phyloP scores from a whole-genome alignment of 2,329 filamentous ascomycete species.

The Byssochlamys sp. region DNA sequence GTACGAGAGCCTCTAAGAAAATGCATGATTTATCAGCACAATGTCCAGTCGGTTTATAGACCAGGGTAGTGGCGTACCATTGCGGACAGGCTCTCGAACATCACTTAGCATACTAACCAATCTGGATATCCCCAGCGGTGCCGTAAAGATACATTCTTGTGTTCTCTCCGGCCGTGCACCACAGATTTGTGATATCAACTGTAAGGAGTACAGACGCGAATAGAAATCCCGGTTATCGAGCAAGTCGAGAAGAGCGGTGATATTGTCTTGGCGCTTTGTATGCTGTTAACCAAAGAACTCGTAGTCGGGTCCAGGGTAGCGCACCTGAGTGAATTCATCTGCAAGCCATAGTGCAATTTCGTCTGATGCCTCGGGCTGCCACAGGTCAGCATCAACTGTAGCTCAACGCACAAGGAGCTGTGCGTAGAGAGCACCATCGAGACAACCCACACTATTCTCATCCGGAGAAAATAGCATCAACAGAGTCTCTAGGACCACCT shows the following conservation, averaged over 20 bases:
- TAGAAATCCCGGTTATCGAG: conserved; percentile 83
- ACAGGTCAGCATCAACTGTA: conserved; percentile 12
- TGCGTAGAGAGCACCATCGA: conserved; percentile 2
- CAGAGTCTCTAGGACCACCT: conserved; percentile 87
- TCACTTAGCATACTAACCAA: conserved; percentile 80
- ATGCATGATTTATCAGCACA: conserved; percentile 9
- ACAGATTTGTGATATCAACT: conserved; percentile 78
- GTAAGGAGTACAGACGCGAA: conserved; percentile 78
- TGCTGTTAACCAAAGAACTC: conserved; percentile 39
- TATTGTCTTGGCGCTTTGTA: conserved; percentile 78
- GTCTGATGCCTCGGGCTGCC: conserved; percentile 81
- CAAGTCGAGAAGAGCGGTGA: conserved; percentile 78
- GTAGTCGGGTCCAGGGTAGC: conserved; percentile 11
- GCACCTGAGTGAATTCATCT: conserved; percentile 88
- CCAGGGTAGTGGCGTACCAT: conserved; percentile 41
- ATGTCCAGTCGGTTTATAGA: background rate
- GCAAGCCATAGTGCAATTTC: conserved; percentile 93
- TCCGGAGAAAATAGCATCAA: conserved; percentile 79
- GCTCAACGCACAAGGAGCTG: background rate
- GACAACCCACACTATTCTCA: conserved; percentile 45
- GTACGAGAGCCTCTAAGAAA: conserved; percentile 59
- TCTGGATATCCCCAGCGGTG: conserved; percentile 76
- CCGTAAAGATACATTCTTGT: conserved; percentile 85
- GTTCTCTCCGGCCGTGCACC: conserved; percentile 79
- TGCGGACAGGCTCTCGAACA: conserved; percentile 72